A percentile compares a stretch with the other conserved stretches of the same genome.
phyloP scores from a whole-genome alignment of 192 early-diverging fungal genomes.

The Umbelopsis ramanniana region DNA sequence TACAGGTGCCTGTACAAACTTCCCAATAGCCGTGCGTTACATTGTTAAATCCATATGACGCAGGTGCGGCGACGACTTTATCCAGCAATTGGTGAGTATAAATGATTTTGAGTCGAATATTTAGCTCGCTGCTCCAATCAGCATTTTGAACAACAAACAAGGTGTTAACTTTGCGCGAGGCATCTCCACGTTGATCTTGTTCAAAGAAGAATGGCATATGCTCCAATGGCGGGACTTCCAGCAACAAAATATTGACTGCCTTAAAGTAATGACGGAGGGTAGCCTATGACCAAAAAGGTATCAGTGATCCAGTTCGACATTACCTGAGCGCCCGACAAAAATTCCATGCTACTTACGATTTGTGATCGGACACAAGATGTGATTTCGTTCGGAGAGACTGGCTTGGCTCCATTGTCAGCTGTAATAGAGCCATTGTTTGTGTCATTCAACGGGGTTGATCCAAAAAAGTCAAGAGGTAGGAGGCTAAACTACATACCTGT shows the following conservation, averaged over 20 bases:
- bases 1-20: conserved; percentile 35
- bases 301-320: background rate
- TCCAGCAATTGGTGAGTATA: conserved; percentile 26
- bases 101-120: conserved; percentile 29
- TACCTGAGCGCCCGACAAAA: background rate
- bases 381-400: background rate
- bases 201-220: conserved; percentile 27
- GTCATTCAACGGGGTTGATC: background rate
- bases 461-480: background rate
- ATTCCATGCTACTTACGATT: conserved; percentile 23
- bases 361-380: conserved; percentile 35
- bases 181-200: background rate
- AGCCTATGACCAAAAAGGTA: background rate
- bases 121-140: conserved; percentile 16
- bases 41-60: conserved; percentile 36
- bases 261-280: conserved; percentile 32
- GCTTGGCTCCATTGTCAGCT: conserved; percentile 16
- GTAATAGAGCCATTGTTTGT: background rate
- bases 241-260: conserved; percentile 32
- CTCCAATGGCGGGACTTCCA: conserved; percentile 35
- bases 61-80: conserved; percentile 28
- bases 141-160: conserved; percentile 15
- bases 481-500: conserved; percentile 6
- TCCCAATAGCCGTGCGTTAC: conserved; percentile 32
- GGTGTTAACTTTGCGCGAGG: conserved; percentile 22